A percentile compares a stretch with the other conserved stretches of the same genome.
Conservation (phyloP, 2,329 filamentous ascomycete species). For the Triangularia setosa region DNA sequence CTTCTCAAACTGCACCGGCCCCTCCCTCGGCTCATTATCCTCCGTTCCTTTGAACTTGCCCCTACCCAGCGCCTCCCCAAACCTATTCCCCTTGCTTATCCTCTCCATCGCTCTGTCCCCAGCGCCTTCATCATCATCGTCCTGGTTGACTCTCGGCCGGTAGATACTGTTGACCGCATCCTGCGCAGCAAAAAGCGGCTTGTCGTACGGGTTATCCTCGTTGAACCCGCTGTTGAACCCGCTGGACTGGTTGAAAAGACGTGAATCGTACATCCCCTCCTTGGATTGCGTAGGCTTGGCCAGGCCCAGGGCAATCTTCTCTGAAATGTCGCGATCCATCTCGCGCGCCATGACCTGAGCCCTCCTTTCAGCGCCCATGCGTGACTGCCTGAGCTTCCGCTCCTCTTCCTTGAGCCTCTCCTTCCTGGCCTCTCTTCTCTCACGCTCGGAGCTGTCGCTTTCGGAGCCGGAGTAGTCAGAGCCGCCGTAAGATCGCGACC, state of each 20-base stretch:
- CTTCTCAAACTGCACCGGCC: constrained; percentile 95
- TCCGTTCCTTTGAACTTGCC: constrained; percentile 87
- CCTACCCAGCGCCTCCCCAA: constrained; percentile 78
- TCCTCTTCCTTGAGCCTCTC: constrained; percentile 81
- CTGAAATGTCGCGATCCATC: constrained; percentile 93
- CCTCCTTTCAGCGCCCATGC: constrained; percentile 90
- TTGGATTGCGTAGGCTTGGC: constrained; percentile 90
- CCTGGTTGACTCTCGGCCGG: constrained; percentile 69
- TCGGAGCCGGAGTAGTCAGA: constrained; percentile 44
- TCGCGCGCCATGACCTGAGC: constrained; percentile 92
- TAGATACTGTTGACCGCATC: constrained; percentile 95
- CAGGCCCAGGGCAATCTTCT: constrained; percentile 90
- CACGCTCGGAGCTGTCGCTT: constrained; percentile 67
- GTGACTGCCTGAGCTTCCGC: constrained; percentile 83
- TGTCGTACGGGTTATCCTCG: constrained; percentile 96
- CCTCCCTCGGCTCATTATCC: constrained; percentile 80
- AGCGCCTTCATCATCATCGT: constrained; percentile 72
- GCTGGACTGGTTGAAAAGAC: constrained; percentile 89
- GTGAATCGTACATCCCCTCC: constrained; percentile 95
- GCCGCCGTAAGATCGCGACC: constrained; percentile 50
- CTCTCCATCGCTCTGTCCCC: constrained; percentile 81
- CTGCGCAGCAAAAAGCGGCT: constrained; percentile 92
- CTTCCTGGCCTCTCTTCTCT: constrained; percentile 71
- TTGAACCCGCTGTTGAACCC: constrained; percentile 93
- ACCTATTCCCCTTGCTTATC: constrained; percentile 80